Evolutionary conservation across 768 basidiomycete genomes (phyloP).

Genomic region (Suillus tomentosus): DNA sequence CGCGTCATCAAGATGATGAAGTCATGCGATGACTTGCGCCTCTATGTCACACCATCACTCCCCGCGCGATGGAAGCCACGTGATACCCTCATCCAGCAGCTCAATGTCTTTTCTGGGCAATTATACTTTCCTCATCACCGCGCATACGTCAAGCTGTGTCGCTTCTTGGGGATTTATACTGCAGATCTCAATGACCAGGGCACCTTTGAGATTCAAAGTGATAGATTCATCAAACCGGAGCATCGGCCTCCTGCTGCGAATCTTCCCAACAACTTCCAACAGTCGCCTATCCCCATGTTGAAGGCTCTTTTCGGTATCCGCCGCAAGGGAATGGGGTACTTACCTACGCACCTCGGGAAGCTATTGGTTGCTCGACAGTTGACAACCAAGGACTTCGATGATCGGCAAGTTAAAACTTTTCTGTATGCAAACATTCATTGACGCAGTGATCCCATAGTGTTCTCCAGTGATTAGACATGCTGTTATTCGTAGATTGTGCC

Average conservation of each 20-base stretch:
- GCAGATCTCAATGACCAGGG: slow-evolving; percentile 24
- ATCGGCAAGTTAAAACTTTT: not conserved
- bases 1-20: slow-evolving; percentile 33
- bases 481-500: not conserved
- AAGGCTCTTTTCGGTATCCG: slow-evolving; percentile 29
- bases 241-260: not conserved
- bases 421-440: not conserved
- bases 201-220: slow-evolving; percentile 9
- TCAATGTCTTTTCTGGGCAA: slow-evolving; percentile 29
- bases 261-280: not conserved
- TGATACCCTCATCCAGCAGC: slow-evolving; percentile 13
- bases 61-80: slow-evolving; percentile 12
- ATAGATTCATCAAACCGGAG: slow-evolving; percentile 17
- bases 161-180: slow-evolving; percentile 19
- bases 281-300: slow-evolving; percentile 20
- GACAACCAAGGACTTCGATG: slow-evolving; percentile 11
- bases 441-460: not conserved
- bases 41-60: slow-evolving; percentile 28
- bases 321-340: slow-evolving; percentile 19
- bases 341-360: slow-evolving; percentile 18
- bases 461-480: not conserved
- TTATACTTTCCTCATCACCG: slow-evolving; percentile 22
- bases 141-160: slow-evolving; percentile 21
- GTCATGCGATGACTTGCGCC: slow-evolving; percentile 39
- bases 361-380: slow-evolving; percentile 15